Base-by-base conservation (phyloP, 1,284 basidiomycete species). In the Rhodotorula sp. region DNA sequence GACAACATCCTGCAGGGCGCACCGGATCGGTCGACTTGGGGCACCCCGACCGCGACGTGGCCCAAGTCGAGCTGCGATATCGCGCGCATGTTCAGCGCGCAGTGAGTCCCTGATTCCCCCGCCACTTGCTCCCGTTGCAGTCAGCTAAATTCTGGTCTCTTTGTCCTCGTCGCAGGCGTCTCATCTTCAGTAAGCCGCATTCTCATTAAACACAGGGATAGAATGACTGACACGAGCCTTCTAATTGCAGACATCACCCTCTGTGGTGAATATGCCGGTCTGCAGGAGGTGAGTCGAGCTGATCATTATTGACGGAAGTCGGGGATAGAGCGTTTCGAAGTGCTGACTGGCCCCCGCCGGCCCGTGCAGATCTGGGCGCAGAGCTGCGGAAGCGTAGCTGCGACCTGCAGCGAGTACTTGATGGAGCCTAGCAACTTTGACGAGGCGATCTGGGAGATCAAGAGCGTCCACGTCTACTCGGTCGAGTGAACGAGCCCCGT, bases 221-320 rank as follows among this genome's bases (percentile, higher is more conserved):
- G 12, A 8, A 8, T n/a, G 12, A 24, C 49, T 51, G 49, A 24
- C 12, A 22, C n/a, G 49, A 51, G 8, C 6, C n/a, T 51, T 10
- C 24, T 49, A 20, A 14, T 14, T 51, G 8, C 49, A 51, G 49
- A 51, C n/a, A 51, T 51, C 7, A 33, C 30, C 49, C 33, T 22
- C 57, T 63, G 67, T 44, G 67, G 67, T 7, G 62, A 60, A 29
- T 68, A 62, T 58, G 67, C 67, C 6, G 67, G 67, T 22, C n/a
- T 44, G 2, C 24, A 51, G 24, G 49, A 51, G 22, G 67, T 68
- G 15, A 42, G 37, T 42, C 8, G 14, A 42, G 37, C 37, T 42
- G 37, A 10, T 42, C 37, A 12, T 42, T 12, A 12, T 42, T 2
- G 37, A 42, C 37, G 37, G 37, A 42, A 42, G 14, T 42, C 37